A percentile compares a stretch with the other conserved stretches of the same genome.
phyloP scores from a whole-genome alignment of 768 basidiomycete species.

The Mycena vulgaris region DNA sequence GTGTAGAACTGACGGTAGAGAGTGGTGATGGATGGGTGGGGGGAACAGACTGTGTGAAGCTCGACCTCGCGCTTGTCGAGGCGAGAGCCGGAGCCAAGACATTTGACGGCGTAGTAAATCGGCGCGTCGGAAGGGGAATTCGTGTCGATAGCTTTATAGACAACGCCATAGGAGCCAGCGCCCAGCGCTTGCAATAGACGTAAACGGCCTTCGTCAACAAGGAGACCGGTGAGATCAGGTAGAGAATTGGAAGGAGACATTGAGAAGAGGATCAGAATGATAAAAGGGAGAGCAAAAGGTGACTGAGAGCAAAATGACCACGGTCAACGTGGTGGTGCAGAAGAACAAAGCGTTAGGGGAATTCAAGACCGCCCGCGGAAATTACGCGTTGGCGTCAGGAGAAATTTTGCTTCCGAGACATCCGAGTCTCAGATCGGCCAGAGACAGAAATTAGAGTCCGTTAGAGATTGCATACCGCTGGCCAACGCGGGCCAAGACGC shows the following conservation, averaged over 20 bases:
- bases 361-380: background rate
- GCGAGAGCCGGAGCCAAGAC: background rate
- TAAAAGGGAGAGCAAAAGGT: background rate
- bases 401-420: background rate
- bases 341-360: constrained; percentile 2
- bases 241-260: background rate
- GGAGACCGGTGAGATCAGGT: background rate
- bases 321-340: constrained; percentile 1
- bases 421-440: background rate
- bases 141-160: background rate
- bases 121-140: background rate
- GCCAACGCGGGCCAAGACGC: too few relatives aligned
- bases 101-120: background rate
- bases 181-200: background rate
- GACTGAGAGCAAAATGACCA: background rate
- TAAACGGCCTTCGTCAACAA: background rate
- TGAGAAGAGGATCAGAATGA: background rate
- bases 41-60: background rate
- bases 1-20: constrained; percentile 63
- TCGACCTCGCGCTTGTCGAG: background rate
- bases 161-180: background rate
- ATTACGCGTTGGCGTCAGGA: background rate
- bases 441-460: too few relatives aligned
- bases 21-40: constrained; percentile 59
- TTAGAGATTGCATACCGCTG: too few relatives aligned